phyloP scores from a whole-genome alignment of 805 yeast species.

The Kuraishia cidri region DNA sequence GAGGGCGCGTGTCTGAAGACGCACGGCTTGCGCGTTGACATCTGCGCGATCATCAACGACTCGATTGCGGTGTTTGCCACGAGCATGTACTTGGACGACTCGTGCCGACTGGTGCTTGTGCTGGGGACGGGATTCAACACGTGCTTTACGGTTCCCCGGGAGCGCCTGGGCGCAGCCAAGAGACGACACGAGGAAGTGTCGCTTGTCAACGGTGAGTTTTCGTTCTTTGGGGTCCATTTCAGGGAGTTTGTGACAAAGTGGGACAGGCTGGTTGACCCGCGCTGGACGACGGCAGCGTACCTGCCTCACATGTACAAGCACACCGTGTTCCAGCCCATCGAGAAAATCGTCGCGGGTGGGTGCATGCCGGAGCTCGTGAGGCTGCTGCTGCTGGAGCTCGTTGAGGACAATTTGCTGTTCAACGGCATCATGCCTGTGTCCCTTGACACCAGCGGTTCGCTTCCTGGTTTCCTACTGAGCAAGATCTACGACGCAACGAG shows the following conservation, averaged over 20 bases:
- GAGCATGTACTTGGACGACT: slow-evolving; percentile 22
- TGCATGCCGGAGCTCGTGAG: slow-evolving; percentile 46
- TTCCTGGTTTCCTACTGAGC: background rate
- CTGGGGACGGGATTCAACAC: slow-evolving; percentile 64
- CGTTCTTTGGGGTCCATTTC: slow-evolving; percentile 40
- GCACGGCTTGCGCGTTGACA: slow-evolving; percentile 22
- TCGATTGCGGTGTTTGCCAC: slow-evolving; percentile 58
- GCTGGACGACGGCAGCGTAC: slow-evolving; percentile 10
- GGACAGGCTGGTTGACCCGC: slow-evolving; percentile 27
- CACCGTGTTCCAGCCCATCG: slow-evolving; percentile 44
- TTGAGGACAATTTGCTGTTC: slow-evolving; percentile 10
- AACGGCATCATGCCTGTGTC: background rate
- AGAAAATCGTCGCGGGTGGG: slow-evolving; percentile 45
- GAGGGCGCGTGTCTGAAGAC: slow-evolving; percentile 13
- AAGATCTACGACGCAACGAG: background rate
- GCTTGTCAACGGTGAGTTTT: slow-evolving; percentile 43
- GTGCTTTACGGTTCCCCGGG: slow-evolving; percentile 26
- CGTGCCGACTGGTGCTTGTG: slow-evolving; percentile 42
- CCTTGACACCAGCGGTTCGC: background rate
- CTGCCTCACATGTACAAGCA: slow-evolving; percentile 15
- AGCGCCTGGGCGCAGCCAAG: background rate
- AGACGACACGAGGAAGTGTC: background rate
- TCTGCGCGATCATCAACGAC: slow-evolving; percentile 48
- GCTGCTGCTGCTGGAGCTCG: slow-evolving; percentile 26
- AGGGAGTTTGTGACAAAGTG: slow-evolving; percentile 24